Base-by-base conservation (phyloP, 139 green algal genomes). In the Yamagishiella unicocca region DNA sequence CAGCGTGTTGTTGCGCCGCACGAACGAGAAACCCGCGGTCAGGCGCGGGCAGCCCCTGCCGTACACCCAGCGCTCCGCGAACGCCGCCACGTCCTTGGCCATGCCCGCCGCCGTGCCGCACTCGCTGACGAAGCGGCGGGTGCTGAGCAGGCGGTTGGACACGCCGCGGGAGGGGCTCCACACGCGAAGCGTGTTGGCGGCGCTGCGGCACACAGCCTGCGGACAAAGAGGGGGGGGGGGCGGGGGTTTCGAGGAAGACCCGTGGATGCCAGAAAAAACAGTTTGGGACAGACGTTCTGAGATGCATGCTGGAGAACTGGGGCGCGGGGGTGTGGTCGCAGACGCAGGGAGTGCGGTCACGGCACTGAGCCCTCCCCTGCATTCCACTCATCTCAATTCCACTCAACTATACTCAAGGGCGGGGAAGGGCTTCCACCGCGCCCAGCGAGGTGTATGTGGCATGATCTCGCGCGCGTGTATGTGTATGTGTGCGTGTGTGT, bases 21-120 rank as follows among this genome's bases (percentile, higher is more conserved):
- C 37, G 29, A n/a, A 87, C 42, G 31, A 67, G 81, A 74, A 67
- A 31, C 81, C 81, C 17, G 66, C 66, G 3, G 64, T 78, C 33
- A 87, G 81, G 33, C 71, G 71, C 27, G 89, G 89, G 10, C 80
- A 87, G 64, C 89, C 89, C 7, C 83, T 37, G 68, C 89, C 89
- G 74, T 90, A 88, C 42, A 92, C 71, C 80, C 89, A 92, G n/a
- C 89, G 89, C 80, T 92, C 83, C 21, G 84, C 84, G 50, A 90
- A 92, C 8, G 89, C 89, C 27, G 80, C 64, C 58, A 92, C 58
- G 31, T 88, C 89, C 84, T 92, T 84, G 31, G 67, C 33, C 74
- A 83, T 55, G 25, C 79, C 79, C 17, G 79, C 79, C 27, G 79
- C 79, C 4, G 6, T 62, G 79, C 79, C 79, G 62, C 79, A 85